These are phyloP conservation scores for Tetracladium setigerum DNA, from an alignment of 495 filamentous ascomycete genomes.

Conservation along the genomic window DNA sequence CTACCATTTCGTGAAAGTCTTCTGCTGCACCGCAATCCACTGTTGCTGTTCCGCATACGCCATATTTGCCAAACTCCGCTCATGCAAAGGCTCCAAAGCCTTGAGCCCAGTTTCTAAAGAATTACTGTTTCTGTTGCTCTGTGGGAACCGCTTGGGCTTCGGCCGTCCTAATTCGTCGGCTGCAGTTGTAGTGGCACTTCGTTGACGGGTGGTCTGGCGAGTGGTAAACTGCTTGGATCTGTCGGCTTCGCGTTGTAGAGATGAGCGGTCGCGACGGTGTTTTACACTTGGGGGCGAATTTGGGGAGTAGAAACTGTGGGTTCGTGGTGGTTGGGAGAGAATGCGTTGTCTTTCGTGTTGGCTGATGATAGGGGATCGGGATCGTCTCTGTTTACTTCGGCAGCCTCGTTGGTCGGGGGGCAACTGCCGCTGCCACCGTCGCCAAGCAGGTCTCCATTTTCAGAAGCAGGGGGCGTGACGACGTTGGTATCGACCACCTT, in stretches of 20 bases:
- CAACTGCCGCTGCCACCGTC: too few relatives aligned
- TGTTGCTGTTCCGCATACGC: constrained; percentile 61
- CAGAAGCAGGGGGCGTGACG: too few relatives aligned
- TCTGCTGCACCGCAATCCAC: constrained; percentile 96
- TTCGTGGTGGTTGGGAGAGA: too few relatives aligned
- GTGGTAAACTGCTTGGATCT: constrained; percentile 17
- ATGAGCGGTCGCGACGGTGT: constrained; percentile 12
- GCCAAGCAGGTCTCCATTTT: too few relatives aligned
- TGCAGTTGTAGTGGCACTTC: constrained; percentile 5
- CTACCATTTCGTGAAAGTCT: constrained; percentile 99
- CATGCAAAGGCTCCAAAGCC: constrained; percentile 19
- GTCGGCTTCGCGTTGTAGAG: constrained; percentile 13
- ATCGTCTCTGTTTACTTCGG: too few relatives aligned
- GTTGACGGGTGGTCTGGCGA: constrained; percentile 3
- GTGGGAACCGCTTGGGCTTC: background rate
- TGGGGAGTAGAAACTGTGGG: too few relatives aligned
- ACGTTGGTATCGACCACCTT: too few relatives aligned
- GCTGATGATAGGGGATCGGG: too few relatives aligned
- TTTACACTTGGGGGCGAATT: constrained; percentile 7
- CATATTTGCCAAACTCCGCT: constrained; percentile 35
- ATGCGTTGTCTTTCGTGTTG: too few relatives aligned
- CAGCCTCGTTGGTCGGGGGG: too few relatives aligned
- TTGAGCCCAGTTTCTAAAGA: constrained; percentile 16
- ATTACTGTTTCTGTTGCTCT: constrained; percentile 4
- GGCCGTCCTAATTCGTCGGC: constrained; percentile 2